Evolutionary conservation across 2,329 filamentous ascomycete species (phyloP).

Genomic region (Talaromyces funiculosus): DNA sequence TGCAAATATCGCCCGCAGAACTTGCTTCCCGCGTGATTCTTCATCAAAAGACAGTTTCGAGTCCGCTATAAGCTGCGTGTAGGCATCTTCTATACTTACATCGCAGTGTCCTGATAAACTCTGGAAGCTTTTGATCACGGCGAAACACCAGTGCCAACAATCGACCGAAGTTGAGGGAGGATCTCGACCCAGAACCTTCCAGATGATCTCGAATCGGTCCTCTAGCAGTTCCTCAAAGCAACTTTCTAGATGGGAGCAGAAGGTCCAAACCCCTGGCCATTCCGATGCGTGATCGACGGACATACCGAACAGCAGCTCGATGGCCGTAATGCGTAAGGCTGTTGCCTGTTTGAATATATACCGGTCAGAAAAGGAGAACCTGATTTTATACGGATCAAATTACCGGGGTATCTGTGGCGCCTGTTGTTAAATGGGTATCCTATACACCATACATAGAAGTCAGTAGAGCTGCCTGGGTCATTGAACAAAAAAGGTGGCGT

Average conservation of each 20-base stretch:
- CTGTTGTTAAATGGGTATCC: background rate
- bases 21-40: background rate
- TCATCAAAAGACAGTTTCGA: background rate
- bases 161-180: background rate
- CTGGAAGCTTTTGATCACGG: background rate
- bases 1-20: background rate
- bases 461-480: background rate
- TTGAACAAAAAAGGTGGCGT: background rate
- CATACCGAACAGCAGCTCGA: background rate
- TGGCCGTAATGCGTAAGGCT: background rate
- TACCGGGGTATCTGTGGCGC: background rate
- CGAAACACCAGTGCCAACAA: background rate
- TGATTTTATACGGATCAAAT: background rate
- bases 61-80: background rate
- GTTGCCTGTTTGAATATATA: background rate
- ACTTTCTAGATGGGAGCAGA: conserved; percentile 1
- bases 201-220: background rate
- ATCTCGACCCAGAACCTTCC: background rate
- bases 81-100: background rate
- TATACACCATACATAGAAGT: background rate
- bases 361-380: background rate
- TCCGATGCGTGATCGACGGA: background rate
- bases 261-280: background rate
- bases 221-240: background rate
- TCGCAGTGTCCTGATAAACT: background rate